Conservation (phyloP, 2,329 filamentous ascomycete genomes). For the Phaeomoniella chlamydospora region DNA sequence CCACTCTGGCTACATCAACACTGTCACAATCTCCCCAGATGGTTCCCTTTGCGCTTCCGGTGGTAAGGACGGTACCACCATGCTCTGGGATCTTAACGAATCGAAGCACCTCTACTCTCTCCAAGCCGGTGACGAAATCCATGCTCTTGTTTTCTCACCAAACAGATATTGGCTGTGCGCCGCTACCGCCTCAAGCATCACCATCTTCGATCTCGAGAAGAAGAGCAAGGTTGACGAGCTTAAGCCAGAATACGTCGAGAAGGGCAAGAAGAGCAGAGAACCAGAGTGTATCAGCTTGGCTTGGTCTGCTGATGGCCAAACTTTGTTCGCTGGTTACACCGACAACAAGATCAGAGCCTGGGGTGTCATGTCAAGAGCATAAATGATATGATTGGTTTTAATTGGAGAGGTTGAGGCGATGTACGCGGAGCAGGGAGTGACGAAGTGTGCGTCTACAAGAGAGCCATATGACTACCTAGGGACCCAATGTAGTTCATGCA, state of each 20-base stretch:
- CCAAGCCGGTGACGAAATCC: constrained; percentile 98
- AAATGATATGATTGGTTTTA: constrained; percentile 21
- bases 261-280: constrained; percentile 98
- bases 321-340: constrained; percentile 98
- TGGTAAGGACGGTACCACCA: constrained; percentile 99
- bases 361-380: constrained; percentile 93
- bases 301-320: constrained; percentile 97
- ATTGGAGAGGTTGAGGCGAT: neutral
- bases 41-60: constrained; percentile 97
- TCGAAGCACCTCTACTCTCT: constrained; percentile 99
- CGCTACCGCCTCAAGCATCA: constrained; percentile 92
- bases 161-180: constrained; percentile 99
- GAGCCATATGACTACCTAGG: no score
- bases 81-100: constrained; percentile 99
- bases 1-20: constrained; percentile 99
- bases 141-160: constrained; percentile 98
- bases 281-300: constrained; percentile 95
- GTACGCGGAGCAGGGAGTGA: neutral
- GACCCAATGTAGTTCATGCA: no score
- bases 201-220: constrained; percentile 99
- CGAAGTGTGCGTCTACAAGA: no score
- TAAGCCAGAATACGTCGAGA: constrained; percentile 91
- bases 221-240: constrained; percentile 99
- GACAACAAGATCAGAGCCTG: constrained; percentile 98
- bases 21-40: constrained; percentile 98